These are phyloP conservation scores for Takakia lepidozioides DNA, from an alignment of 225 moss, liverwort and hornwort species.

Conservation along the genomic window DNA sequence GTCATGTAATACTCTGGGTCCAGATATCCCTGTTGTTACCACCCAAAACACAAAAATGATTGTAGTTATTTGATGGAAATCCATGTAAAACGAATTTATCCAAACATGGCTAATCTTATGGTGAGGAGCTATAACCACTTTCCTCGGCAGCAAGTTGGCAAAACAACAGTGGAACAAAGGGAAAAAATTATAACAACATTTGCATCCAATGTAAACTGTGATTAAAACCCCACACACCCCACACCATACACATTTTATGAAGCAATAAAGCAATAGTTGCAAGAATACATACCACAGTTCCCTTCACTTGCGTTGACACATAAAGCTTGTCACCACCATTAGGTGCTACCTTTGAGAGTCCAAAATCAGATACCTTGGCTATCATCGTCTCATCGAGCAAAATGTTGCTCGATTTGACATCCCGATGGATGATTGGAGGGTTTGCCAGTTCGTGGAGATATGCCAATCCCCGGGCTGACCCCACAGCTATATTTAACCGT, in stretches of 20 bases:
- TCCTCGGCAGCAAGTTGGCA: too few relatives aligned
- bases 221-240: too few relatives aligned
- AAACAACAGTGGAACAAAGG: too few relatives aligned
- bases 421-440: slow-evolving; percentile 82
- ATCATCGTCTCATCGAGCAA: slow-evolving; percentile 53
- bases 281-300: slow-evolving; percentile 58
- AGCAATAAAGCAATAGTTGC: too few relatives aligned
- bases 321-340: slow-evolving; percentile 52
- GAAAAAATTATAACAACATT: too few relatives aligned
- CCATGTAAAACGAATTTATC: too few relatives aligned
- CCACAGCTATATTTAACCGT: slow-evolving; percentile 66
- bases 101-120: too few relatives aligned
- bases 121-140: too few relatives aligned
- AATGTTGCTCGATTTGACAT: slow-evolving; percentile 77
- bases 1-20: slow-evolving; percentile 86
- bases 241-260: too few relatives aligned
- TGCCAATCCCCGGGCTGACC: slow-evolving; percentile 66
- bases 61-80: too few relatives aligned
- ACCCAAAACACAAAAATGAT: too few relatives aligned
- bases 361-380: slow-evolving; percentile 95
- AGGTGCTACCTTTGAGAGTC: slow-evolving; percentile 72
- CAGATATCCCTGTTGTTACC: slow-evolving; percentile 58
- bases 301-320: slow-evolving; percentile 60
- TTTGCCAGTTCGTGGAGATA: slow-evolving; percentile 70
- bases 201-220: too few relatives aligned